phyloP scores from a whole-genome alignment of 495 filamentous ascomycete genomes.

The Geopyxis carbonaria region DNA sequence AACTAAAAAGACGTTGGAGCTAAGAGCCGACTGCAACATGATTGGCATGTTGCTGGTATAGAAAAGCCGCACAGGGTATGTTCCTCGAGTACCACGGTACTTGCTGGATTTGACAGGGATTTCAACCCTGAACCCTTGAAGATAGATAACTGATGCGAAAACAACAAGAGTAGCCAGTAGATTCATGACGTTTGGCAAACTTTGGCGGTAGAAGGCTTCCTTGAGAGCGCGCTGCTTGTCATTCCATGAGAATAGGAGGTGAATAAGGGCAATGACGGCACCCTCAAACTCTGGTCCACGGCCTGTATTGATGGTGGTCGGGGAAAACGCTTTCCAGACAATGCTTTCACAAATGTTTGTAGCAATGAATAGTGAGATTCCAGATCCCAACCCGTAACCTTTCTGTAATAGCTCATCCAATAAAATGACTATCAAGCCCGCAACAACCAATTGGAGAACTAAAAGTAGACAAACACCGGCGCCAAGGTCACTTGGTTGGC shows the following conservation, averaged over 20 bases:
- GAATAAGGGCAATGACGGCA: constrained; percentile 95
- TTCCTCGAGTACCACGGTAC: constrained; percentile 93
- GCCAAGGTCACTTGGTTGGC: constrained; percentile 85
- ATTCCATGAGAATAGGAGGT: constrained; percentile 92
- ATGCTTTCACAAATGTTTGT: constrained; percentile 99
- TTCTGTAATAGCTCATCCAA: constrained; percentile 99
- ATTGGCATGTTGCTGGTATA: constrained; percentile 96
- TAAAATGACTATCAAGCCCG: constrained; percentile 95
- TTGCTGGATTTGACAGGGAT: constrained; percentile 99
- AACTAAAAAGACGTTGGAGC: constrained; percentile 97
- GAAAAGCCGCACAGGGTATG: constrained; percentile 63
- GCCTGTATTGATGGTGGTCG: constrained; percentile 97
- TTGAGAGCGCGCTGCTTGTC: constrained; percentile 94
- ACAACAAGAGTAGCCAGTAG: constrained; percentile 80
- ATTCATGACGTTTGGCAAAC: constrained; percentile 99
- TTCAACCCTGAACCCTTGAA: constrained; percentile 98
- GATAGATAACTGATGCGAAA: constrained; percentile 97
- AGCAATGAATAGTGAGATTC: constrained; percentile 98
- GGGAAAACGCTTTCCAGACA: constrained; percentile 98
- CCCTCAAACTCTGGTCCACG: constrained; percentile 99
- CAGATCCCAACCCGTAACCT: constrained; percentile 94
- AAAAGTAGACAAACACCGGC: constrained; percentile 95
- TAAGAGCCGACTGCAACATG: constrained; percentile 96
- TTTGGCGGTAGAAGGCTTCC: constrained; percentile 98
- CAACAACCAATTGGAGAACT: constrained; percentile 89